Base-by-base conservation (phyloP, 2,329 filamentous ascomycete genomes). In the Ilyonectria sp. region DNA sequence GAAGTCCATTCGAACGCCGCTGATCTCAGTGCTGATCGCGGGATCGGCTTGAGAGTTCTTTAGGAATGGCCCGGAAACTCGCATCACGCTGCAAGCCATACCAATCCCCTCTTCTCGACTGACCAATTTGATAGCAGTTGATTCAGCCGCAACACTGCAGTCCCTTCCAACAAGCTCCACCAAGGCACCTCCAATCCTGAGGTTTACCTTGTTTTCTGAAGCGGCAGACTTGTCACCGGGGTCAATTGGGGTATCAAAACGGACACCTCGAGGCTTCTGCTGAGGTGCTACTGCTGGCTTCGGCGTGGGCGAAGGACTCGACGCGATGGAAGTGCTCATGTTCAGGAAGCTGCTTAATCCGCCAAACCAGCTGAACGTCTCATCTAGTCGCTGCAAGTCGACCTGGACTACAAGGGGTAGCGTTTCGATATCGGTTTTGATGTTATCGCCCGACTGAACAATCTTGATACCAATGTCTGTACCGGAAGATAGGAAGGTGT, bases 321-420 rank as follows among this genome's bases (percentile, higher is more conserved):
- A 94, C 11, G 92, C 90, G 69, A 97, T 92, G 0, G 95, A 97
- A 66, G 89, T 93, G 69, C 94, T 93, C 78, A 98, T 89, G 74
- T 96, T 97, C 49, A 99, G 84, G 59, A 99, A 92, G 71, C 94
- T 94, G 79, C 95, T 97, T 49, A 99, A 84, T 0, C 96, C 96
- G 40, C 96, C 96, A 80, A 98, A 95, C 86, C 93, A 94, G 63
- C 90, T 90, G 67, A 98, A 90, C 0, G 93, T 93, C 74, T 97
- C 94, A 73, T 98, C 96, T 23, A 98, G 82, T 62, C 89, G 89
- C 70, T 92, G 91, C 17, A 98, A 83, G 76, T 98, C 93, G 46
- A 98, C 81, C 63, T 91, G 88, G 10, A 97, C 79, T 65, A 91
- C 89, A 2, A 98, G 80, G 6, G 95, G 94, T 10, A 97, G 85